Percentiles rank a stretch among this genome's conserved stretches.
Conservation (phyloP, 2,329 filamentous ascomycete genomes). For the Aspergillus novoparasiticus region DNA sequence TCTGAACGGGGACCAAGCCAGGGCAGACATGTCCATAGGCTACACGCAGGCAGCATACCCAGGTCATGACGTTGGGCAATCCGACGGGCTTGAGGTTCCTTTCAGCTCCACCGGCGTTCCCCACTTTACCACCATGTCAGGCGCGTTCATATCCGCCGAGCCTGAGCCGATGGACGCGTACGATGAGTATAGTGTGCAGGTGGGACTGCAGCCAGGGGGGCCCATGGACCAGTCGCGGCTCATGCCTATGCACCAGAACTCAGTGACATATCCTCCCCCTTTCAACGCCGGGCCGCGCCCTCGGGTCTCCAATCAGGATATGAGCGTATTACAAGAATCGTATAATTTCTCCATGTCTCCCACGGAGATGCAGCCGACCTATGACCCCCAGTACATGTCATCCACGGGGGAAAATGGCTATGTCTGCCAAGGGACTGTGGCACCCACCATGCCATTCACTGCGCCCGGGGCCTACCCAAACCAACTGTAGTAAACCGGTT, state of each 20-base stretch:
- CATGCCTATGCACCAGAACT: slow-evolving; percentile 32
- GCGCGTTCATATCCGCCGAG: slow-evolving; percentile 29
- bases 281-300: slow-evolving; percentile 31
- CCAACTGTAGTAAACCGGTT: slow-evolving; percentile 20
- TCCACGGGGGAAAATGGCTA: slow-evolving; percentile 24
- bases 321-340: slow-evolving; percentile 25
- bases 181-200: slow-evolving; percentile 18
- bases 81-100: slow-evolving; percentile 13
- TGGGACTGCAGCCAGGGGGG: slow-evolving; percentile 20
- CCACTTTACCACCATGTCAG: slow-evolving; percentile 27
- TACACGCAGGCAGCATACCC: slow-evolving; percentile 15
- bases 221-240: slow-evolving; percentile 20
- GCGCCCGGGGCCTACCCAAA: slow-evolving; percentile 17
- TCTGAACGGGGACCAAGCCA: slow-evolving; percentile 10
- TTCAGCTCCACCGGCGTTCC: slow-evolving; percentile 20
- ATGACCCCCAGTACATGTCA: slow-evolving; percentile 30
- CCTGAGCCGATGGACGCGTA: slow-evolving; percentile 29
- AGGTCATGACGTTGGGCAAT: slow-evolving; percentile 8
- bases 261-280: slow-evolving; percentile 38
- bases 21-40: slow-evolving; percentile 13
- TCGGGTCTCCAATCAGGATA: slow-evolving; percentile 21
- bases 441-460: slow-evolving; percentile 17
- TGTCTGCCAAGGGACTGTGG: slow-evolving; percentile 19
- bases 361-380: slow-evolving; percentile 23
- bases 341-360: slow-evolving; percentile 29